A percentile compares a stretch with the other conserved stretches of the same genome.
phyloP scores from a whole-genome alignment of 108 stramenopile species.

The Epithemia pelagica region DNA sequence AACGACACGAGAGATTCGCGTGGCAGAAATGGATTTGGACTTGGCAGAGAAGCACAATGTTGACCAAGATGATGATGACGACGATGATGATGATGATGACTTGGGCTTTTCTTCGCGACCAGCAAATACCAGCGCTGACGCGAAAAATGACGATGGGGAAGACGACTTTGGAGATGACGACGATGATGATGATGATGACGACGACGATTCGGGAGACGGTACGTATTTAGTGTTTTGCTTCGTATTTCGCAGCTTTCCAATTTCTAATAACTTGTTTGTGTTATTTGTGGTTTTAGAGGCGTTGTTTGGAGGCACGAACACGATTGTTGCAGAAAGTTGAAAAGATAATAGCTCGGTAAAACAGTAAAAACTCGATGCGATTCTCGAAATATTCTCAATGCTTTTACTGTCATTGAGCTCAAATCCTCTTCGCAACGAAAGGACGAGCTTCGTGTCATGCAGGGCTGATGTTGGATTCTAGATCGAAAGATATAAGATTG shows the following conservation, averaged over 20 bases:
- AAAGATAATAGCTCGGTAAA: no score
- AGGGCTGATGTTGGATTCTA: no score
- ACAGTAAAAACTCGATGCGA: no score
- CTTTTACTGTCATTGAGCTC: no score
- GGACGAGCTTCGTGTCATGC: no score
- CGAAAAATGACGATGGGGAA: conserved; percentile 11
- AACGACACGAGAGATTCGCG: conserved; percentile 39
- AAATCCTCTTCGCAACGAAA: no score
- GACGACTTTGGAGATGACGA: conserved; percentile 19
- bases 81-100: background rate
- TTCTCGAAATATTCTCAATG: no score
- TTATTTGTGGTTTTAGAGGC: background rate
- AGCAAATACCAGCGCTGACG: background rate
- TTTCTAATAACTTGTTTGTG: no score
- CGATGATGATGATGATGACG: conserved; percentile 4
- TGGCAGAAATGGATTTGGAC: conserved; percentile 71
- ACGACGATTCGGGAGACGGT: conserved; percentile 1
- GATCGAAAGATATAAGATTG: no score
- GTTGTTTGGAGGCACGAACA: conserved; percentile 9
- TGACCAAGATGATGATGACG: conserved; percentile 1
- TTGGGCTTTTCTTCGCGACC: background rate
- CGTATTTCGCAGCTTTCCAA: no score
- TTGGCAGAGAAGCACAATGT: conserved; percentile 50
- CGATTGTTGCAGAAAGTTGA: conserved; percentile 29
- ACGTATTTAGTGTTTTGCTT: no score